Base-by-base conservation (phyloP, 139 green algal species). In the Pseudopediastrum boryanum region DNA sequence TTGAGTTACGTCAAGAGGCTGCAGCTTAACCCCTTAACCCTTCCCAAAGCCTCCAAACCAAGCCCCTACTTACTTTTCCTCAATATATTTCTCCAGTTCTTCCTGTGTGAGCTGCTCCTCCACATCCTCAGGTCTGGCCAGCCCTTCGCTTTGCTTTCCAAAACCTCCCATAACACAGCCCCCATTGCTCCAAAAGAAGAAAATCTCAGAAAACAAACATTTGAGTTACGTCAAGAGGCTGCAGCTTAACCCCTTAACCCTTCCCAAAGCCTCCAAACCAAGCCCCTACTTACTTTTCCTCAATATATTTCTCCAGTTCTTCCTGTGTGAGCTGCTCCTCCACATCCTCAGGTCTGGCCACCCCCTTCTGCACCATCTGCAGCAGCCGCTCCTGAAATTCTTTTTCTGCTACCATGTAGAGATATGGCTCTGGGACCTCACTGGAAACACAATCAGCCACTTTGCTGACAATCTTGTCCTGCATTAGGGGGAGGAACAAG, bases 301-400 rank as follows among this genome's bases (percentile, higher is more conserved):
- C 71, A 27, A 78, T 78, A 56, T 70, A 78, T 3, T 39, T 56
- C 6, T 54, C 54, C 38, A 78, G 54, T 25, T 39, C 71, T 29
- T 78, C 71, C 4, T 27, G 56, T 25, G 71, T 78, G 0, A 78
- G 54, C 56, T 78, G 71, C n/a, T 25, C 7, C 54, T 78, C 56
- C 39, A 78, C 71, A 58, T 78, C 71, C 27, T 78, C 71, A 56
- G 50, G 51, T 6, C 71, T 19, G 3, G 71, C 71, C 39, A 78
- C 54, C 0, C 71, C 71, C 4, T 41, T n/a, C 71, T 78, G 71
- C 39, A 78, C 71, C 33, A 78, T 54, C 27, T 78, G 54, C 39
- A 78, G 54, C 71, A 78, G 71, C 54, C 69, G 68, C 41, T 54
- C 71, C 54, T 78, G 71, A 41, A 61, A 78, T 56, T 78, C 71